Evolutionary conservation across 345 rosid genomes (phyloP).

Genomic region (Excoecaria cochinchinensis): DNA sequence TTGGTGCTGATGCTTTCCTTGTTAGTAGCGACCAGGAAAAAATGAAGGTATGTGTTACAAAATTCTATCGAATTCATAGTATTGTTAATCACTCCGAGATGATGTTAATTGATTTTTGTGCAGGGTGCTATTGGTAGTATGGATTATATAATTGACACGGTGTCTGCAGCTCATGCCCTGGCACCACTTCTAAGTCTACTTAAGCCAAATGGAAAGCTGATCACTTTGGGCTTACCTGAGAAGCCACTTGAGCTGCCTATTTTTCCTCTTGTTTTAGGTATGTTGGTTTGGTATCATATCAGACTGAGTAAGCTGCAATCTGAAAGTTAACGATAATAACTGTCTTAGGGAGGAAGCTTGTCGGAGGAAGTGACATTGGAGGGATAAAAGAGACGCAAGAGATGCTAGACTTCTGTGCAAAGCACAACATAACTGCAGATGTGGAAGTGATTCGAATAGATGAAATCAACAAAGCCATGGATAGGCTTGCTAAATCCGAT

Average conservation of each 20-base stretch:
- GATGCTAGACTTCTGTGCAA: slow-evolving; percentile 86
- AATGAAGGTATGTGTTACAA: slow-evolving; percentile 52
- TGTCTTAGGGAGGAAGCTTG: slow-evolving; percentile 59
- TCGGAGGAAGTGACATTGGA: slow-evolving; percentile 79
- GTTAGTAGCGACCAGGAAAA: slow-evolving; percentile 53
- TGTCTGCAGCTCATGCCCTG: slow-evolving; percentile 78
- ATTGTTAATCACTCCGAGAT: background rate
- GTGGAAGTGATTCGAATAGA: slow-evolving; percentile 75
- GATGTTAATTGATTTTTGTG: slow-evolving; percentile 11
- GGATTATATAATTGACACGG: slow-evolving; percentile 86
- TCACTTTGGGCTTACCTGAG: slow-evolving; percentile 69
- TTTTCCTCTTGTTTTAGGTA: slow-evolving; percentile 70
- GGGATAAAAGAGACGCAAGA: slow-evolving; percentile 84
- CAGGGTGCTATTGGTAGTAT: slow-evolving; percentile 67
- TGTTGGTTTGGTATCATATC: background rate
- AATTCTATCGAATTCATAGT: background rate
- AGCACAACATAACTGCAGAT: slow-evolving; percentile 70
- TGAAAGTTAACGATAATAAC: background rate
- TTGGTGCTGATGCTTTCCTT: slow-evolving; percentile 65
- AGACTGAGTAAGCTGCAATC: background rate
- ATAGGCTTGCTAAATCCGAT: slow-evolving; percentile 88
- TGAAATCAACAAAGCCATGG: slow-evolving; percentile 72
- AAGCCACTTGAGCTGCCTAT: slow-evolving; percentile 79
- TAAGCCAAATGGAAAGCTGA: slow-evolving; percentile 69
- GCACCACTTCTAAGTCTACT: slow-evolving; percentile 63